phyloP scores from a whole-genome alignment of 495 filamentous ascomycete species.

The Aspergillus nidulans region DNA sequence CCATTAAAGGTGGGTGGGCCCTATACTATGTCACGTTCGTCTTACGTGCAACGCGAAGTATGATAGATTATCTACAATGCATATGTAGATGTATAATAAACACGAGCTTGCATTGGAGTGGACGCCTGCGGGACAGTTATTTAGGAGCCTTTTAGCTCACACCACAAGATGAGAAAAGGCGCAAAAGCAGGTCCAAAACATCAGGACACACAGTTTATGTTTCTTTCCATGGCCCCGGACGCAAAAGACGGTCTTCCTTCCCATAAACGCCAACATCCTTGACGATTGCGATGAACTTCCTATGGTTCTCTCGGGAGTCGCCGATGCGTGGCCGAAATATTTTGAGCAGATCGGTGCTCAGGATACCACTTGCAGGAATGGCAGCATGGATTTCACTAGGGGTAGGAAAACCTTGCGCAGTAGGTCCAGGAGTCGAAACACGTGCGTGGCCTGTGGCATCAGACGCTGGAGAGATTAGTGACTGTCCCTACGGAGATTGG shows the following conservation, averaged over 20 bases:
- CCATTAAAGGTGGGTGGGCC: no score
- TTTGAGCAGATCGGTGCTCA: conserved; percentile 55
- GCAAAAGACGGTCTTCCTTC: conserved; percentile 41
- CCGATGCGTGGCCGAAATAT: conserved; percentile 59
- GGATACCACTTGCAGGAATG: conserved; percentile 64
- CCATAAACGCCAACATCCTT: conserved; percentile 45
- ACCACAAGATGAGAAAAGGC: no score
- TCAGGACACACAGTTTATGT: conserved; percentile 7
- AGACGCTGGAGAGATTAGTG: neutral
- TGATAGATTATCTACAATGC: no score
- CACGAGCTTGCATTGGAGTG: no score
- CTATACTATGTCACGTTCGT: no score
- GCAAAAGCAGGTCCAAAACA: neutral
- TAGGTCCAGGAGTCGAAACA: conserved; percentile 30
- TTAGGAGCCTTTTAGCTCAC: no score
- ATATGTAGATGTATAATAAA: no score
- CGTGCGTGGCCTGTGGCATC: conserved; percentile 23
- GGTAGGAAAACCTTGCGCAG: conserved; percentile 46
- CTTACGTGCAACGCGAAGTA: no score
- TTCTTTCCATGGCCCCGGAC: conserved; percentile 37
- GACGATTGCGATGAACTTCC: conserved; percentile 42
- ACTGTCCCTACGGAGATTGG: neutral
- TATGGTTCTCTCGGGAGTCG: conserved; percentile 40
- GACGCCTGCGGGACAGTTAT: no score
- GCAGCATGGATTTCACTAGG: conserved; percentile 67